Evolutionary conservation across 2,329 filamentous ascomycete species (phyloP).

Genomic region (Pyricularia sp.): DNA sequence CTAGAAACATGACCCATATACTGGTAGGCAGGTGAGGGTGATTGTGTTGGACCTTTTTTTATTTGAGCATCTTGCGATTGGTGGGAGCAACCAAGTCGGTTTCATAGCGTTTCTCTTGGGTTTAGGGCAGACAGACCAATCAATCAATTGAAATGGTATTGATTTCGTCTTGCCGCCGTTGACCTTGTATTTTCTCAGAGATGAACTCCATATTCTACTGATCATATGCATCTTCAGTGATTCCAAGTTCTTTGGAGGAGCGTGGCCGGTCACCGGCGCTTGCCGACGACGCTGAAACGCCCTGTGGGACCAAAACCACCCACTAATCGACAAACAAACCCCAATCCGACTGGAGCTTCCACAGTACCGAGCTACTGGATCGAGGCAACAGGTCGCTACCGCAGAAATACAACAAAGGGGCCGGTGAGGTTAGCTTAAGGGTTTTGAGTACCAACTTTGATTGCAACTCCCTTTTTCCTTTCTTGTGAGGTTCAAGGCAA

Average conservation of each 20-base stretch:
- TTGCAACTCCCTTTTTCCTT: no score
- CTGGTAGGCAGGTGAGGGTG: background rate
- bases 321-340: background rate
- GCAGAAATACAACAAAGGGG: background rate
- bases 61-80: background rate
- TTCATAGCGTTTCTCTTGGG: background rate
- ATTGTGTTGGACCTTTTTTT: background rate
- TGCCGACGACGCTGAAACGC: background rate
- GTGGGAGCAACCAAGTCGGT: background rate
- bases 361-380: background rate
- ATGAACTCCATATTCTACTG: background rate
- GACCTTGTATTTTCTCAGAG: no score
- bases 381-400: background rate
- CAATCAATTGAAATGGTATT: background rate
- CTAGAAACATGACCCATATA: no score
- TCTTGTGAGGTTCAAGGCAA: background rate
- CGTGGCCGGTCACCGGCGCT: no score
- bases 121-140: background rate
- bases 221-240: background rate
- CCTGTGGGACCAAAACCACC: background rate
- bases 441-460: background rate
- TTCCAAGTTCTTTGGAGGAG: background rate
- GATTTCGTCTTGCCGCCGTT: background rate
- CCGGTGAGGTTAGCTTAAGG: background rate
- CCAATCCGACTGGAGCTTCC: background rate